Base-by-base conservation (phyloP, 2,329 filamentous ascomycete genomes). In the Curvularia sp. region DNA sequence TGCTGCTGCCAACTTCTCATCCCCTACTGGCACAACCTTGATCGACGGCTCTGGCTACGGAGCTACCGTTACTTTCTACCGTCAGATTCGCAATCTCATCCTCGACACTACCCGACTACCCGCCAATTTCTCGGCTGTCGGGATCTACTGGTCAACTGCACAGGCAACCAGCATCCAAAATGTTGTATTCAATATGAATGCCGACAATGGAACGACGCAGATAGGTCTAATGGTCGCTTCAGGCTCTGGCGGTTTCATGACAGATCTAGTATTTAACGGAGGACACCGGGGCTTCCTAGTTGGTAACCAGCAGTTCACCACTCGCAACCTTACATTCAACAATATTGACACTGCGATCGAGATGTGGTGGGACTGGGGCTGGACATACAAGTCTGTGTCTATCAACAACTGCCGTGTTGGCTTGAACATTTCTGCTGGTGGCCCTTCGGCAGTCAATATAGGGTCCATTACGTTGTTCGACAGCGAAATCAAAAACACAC, bases 21-120 rank as follows among this genome's bases (percentile, higher is more conserved):
- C 43, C 34, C 63, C 61, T 38, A 61, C 50, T 9, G 84, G 83
- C 23, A 74, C 86, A 9, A 85, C 83, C 19, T 67, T 89, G 56
- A 84, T 89, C 51, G 84, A 87, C 68, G 83, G 80, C 38, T 82
- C 75, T 60, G 79, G 79, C 61, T 82, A 76, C 69, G 72, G 75
- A 9, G 78, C 85, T 3, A 86, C 85, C 34, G 87, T 85, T 64
- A 84, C 88, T 9, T 91, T 91, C 74, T 87, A 82, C 69, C 81
- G 87, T 43, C 84, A 87, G 63, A 82, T 90, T 57, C 81, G 87
- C 8, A 91, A 91, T 68, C 80, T 91, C 48, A 78, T 87, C 54
- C 79, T 91, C 38, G 88, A 91, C 68, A 78, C 81, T 36, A 86
- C 83, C 1, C 73, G 75, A 1, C 79, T 87, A 0, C 79, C 81